Evolutionary conservation across 805 yeast genomes (phyloP), one percentile per base, ranked within the genome.

Genomic region (Ogataea parapolymorpha): DNA sequence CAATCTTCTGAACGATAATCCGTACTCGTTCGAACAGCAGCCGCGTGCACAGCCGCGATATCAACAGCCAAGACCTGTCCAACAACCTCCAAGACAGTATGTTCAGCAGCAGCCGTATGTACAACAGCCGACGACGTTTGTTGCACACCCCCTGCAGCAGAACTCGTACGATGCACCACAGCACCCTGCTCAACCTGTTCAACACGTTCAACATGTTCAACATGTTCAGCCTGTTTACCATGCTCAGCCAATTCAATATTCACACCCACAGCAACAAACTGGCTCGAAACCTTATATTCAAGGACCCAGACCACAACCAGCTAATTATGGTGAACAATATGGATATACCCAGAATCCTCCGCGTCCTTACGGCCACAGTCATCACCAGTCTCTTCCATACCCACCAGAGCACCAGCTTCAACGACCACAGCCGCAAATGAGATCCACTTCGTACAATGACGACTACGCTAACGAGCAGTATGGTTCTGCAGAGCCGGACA

Each of bases 1-100:
- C 16, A 48, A 57, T 38, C 41, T 57, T 5, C 24, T 57, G 32
- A 51, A 48, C 37, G 59, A 52, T 10, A 27, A 31, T 35, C 30
- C 36, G 31, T 35, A 41, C 17, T 23, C 41, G 16, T 10, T 35
- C 37, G 13, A 45, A 12, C 44, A 23, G 25, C 37, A 25, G n/a
- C 37, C 23, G 15, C 14, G 29, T 6, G 27, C n/a, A 15, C 14
- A 25, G n/a, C 29, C 26, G 11, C 35, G 26, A 22, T 32, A 32
- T 32, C 18, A 14, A 18, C 35, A 26, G 29, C n/a, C 27, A 11
- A 37, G 24, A 11, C 28, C 34, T 12, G 22, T 15, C 14, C 20
- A 29, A 6, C 35, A 18, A 5, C 32, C 32, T 11, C 37, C 32
- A 12, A 38, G 24, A n/a, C 32, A 29, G 14, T 26, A 37, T 11